phyloP scores from a whole-genome alignment of 768 basidiomycete species.

The Suillus clintonianus region DNA sequence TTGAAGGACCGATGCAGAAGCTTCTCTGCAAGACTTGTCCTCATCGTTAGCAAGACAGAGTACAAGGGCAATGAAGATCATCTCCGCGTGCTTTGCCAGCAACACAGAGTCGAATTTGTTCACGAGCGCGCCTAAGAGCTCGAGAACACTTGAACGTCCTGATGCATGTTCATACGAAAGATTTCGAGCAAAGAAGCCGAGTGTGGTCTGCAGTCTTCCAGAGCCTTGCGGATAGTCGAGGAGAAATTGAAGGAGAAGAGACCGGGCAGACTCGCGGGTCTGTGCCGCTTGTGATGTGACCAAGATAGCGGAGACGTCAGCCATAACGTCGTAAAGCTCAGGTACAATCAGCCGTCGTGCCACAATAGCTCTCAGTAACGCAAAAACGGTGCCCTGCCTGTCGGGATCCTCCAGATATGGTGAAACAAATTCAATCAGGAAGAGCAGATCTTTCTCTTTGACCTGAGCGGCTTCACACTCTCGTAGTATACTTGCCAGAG shows the following conservation, averaged over 20 bases:
- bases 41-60: constrained; percentile 95
- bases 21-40: constrained; percentile 84
- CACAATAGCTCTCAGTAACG: constrained; percentile 88
- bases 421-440: constrained; percentile 79
- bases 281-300: constrained; percentile 90
- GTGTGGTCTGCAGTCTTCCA: constrained; percentile 82
- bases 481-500: constrained; percentile 86
- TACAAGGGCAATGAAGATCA: constrained; percentile 89
- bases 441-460: constrained; percentile 87
- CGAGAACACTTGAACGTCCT: constrained; percentile 92
- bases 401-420: constrained; percentile 91
- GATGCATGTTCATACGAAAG: constrained; percentile 88
- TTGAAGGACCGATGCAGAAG: constrained; percentile 84
- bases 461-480: constrained; percentile 80
- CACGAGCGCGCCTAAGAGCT: constrained; percentile 82
- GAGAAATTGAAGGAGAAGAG: constrained; percentile 88
- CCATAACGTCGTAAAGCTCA: constrained; percentile 98
- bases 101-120: constrained; percentile 79
- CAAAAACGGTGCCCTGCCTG: constrained; percentile 84
- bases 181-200: constrained; percentile 92
- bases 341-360: constrained; percentile 90
- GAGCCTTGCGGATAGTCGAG: constrained; percentile 97
- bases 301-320: constrained; percentile 85
- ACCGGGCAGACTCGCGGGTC: constrained; percentile 90
- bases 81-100: constrained; percentile 78